Conservation (phyloP, 805 yeast species). For the Lipomyces kockii region DNA sequence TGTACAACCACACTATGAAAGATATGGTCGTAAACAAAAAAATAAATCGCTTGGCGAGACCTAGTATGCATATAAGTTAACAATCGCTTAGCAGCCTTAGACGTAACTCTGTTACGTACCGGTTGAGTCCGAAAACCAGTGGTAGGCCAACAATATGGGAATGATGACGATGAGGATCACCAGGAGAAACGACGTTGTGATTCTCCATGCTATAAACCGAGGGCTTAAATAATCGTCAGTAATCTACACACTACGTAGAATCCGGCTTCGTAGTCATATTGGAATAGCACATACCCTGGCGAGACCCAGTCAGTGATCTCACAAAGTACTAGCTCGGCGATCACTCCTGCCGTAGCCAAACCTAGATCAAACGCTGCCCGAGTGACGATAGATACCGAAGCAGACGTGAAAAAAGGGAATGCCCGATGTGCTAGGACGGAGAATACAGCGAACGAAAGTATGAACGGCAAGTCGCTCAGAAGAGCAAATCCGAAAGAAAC, state of each 20-base stretch:
- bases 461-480: conserved; percentile 30
- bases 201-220: conserved; percentile 40
- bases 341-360: conserved; percentile 39
- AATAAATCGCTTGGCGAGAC: conserved; percentile 18
- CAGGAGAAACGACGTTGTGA: conserved; percentile 40
- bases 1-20: conserved; percentile 40
- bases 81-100: background rate
- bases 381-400: conserved; percentile 31
- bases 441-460: conserved; percentile 29
- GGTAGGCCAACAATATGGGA: conserved; percentile 42
- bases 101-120: conserved; percentile 15
- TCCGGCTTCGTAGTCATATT: background rate
- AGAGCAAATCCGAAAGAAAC: conserved; percentile 26
- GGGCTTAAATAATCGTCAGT: conserved; percentile 19
- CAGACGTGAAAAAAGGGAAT: conserved; percentile 31
- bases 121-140: conserved; percentile 36
- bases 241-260: background rate
- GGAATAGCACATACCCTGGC: conserved; percentile 32
- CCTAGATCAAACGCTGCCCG: conserved; percentile 32
- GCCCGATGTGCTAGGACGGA: conserved; percentile 33
- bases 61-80: conserved; percentile 4
- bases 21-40: conserved; percentile 23
- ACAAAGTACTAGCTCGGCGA: conserved; percentile 48
- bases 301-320: conserved; percentile 45
- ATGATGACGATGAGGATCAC: conserved; percentile 42